Evolutionary conservation across 1,139 yeast genomes (phyloP), one percentile per base, ranked within the genome.

Genomic region (Candida mesenterica): DNA sequence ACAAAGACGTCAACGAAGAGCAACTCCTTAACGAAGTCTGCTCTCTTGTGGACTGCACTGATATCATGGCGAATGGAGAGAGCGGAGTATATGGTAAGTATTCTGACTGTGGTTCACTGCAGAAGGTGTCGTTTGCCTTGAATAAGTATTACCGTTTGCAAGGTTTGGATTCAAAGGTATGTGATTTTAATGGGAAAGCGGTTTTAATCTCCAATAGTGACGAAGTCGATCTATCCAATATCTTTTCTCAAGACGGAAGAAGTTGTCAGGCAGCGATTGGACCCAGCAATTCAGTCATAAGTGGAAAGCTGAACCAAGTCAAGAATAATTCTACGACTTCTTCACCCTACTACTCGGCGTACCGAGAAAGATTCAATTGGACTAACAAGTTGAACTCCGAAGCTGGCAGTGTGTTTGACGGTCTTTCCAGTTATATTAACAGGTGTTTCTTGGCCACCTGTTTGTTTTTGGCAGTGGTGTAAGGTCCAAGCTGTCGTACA

Each of bases 51-150:
- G 73, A 77, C 41, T 82, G 90, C 51, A 54, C 62, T 12, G 75
- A 72, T 5, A 69, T 82, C 24, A 50, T 40, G 13, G 66, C 69
- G 4, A 67, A 77, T 53, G 81, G 82, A 1, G 45, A 50, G 7
- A 41, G 42, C 2, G 87, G 86, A 0, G 39, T 38, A 2, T 82
- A 79, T 50, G 89, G 89, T 1, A 53, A 55, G n/a, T 77, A 62
- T 51, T 70, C 86, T 1, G 77, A 69, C 40, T 82, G 89, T 49
- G 52, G 72, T 12, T 48, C 68, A 4, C 55, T 57, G 10, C 82
- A 79, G 46, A 72, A 72, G 45, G 59, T 77, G 1, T 74, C 84
- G 0, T 71, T 68, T 45, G 75, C 74, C 15, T 57, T 79, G 44
- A 77, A 79, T 51, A 63, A 71, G 46, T 59, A 70, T 40, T 79